Evolutionary conservation across 805 yeast genomes (phyloP).

Genomic region (Wickerhamomyces ciferrii): DNA sequence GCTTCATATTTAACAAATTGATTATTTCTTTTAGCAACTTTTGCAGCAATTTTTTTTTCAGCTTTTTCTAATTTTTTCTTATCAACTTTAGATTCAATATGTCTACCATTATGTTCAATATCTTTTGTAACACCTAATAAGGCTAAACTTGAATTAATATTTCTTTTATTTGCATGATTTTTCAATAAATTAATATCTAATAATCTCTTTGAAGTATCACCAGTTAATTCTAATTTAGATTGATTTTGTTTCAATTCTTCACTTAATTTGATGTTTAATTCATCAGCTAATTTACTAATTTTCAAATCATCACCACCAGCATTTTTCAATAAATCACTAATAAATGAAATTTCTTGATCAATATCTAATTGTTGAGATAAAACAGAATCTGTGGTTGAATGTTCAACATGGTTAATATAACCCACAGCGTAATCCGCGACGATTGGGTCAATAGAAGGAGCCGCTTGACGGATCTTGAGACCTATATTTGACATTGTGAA

Average conservation of each 20-base stretch:
- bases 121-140: constrained; percentile 75
- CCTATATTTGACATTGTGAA: constrained; percentile 31
- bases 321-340: constrained; percentile 58
- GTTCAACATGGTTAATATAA: constrained; percentile 77
- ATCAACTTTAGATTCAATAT: constrained; percentile 91
- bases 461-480: constrained; percentile 76
- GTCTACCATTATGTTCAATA: constrained; percentile 87
- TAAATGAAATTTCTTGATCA: constrained; percentile 59
- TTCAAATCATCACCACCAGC: constrained; percentile 76
- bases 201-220: constrained; percentile 85
- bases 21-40: constrained; percentile 83
- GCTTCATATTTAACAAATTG: constrained; percentile 88
- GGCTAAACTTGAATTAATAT: constrained; percentile 70
- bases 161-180: constrained; percentile 58
- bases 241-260: constrained; percentile 59
- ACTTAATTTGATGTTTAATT: constrained; percentile 41
- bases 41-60: constrained; percentile 94
- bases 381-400: constrained; percentile 77
- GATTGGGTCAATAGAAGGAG: constrained; percentile 78
- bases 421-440: constrained; percentile 90
- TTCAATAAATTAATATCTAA: constrained; percentile 71
- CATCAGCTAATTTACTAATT: constrained; percentile 42
- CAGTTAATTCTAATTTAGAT: constrained; percentile 71
- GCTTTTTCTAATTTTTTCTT: constrained; percentile 96
- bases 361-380: constrained; percentile 67